These are phyloP conservation scores for Fusarium aywerte DNA, from an alignment of 2,329 filamentous ascomycete species.

Conservation along the genomic window DNA sequence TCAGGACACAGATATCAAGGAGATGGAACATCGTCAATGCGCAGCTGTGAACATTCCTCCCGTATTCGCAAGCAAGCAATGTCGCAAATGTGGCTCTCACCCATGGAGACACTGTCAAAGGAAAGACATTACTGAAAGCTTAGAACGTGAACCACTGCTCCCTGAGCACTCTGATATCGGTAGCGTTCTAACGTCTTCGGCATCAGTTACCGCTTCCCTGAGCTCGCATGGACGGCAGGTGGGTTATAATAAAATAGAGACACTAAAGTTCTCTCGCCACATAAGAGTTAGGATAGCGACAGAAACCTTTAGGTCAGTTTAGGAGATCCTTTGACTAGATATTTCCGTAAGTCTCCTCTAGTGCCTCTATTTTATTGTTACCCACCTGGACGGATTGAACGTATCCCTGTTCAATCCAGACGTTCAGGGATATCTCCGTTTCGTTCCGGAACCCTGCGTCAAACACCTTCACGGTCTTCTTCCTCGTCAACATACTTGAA, in stretches of 20 bases:
- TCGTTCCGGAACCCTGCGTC: not conserved
- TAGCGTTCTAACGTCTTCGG: not conserved
- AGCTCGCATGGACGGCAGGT: too few species aligned
- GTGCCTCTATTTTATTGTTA: too few species aligned
- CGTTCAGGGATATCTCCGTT: not conserved
- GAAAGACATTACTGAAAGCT: constrained; percentile 4
- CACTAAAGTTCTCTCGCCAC: too few species aligned
- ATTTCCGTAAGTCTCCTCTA: too few species aligned
- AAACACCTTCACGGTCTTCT: not conserved
- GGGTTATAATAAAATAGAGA: too few species aligned
- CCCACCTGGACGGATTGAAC: not conserved
- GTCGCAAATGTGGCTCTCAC: constrained; percentile 32
- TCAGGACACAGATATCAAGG: not conserved
- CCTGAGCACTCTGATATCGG: not conserved
- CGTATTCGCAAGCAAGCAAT: constrained; percentile 24
- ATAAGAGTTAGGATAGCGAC: too few species aligned
- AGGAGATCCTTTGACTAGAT: too few species aligned
- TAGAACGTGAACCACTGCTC: not conserved
- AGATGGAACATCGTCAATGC: constrained; percentile 6
- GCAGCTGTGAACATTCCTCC: constrained; percentile 15
- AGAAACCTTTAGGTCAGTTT: too few species aligned
- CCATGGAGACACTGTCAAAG: constrained; percentile 20
- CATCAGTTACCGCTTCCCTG: not conserved
- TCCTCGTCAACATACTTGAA: not conserved
- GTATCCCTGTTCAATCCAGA: not conserved